A percentile compares a stretch with the other conserved stretches of the same genome.
Conservation (phyloP, 2,329 filamentous ascomycete species). For the Aspergillus fructus region DNA sequence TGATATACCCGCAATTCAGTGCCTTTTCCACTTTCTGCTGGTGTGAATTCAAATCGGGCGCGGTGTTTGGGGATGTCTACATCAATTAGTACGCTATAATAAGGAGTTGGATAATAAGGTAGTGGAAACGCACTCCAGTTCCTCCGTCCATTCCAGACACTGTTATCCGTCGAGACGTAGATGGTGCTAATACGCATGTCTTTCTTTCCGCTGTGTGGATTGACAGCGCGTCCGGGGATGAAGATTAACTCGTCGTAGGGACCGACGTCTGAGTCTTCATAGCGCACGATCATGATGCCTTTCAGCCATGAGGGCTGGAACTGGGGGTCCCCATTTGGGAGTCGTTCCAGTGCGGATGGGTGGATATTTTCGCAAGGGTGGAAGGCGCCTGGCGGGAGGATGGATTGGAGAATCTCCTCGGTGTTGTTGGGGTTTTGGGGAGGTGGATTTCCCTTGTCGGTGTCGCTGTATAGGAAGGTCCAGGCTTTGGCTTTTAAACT, state of each 20-base stretch:
- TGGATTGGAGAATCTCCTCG: background rate
- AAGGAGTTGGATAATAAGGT: background rate
- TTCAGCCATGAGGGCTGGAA: slow-evolving; percentile 1
- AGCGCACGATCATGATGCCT: slow-evolving; percentile 1
- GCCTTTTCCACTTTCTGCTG: background rate
- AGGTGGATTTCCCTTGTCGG: background rate
- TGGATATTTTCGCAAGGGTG: slow-evolving; percentile 1
- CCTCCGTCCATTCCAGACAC: slow-evolving; percentile 7
- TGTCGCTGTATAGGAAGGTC: background rate
- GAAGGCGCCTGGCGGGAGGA: background rate
- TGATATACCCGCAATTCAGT: background rate
- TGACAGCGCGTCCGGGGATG: background rate
- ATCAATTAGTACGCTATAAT: background rate
- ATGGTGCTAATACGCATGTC: background rate
- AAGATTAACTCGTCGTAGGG: slow-evolving; percentile 5
- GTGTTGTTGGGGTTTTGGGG: slow-evolving; percentile 6
- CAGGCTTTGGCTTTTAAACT: background rate
- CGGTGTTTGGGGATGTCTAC: slow-evolving; percentile 7
- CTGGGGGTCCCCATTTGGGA: background rate
- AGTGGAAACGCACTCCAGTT: slow-evolving; percentile 1
- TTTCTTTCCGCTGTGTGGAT: background rate
- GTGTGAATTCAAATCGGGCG: slow-evolving; percentile 1
- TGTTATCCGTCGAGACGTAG: slow-evolving; percentile 1
- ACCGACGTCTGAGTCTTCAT: background rate
- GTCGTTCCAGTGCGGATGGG: background rate